Evolutionary conservation across 2,329 filamentous ascomycete species (phyloP), one percentile per base, ranked within the genome.

Genomic region (Dactylellina leptospora): DNA sequence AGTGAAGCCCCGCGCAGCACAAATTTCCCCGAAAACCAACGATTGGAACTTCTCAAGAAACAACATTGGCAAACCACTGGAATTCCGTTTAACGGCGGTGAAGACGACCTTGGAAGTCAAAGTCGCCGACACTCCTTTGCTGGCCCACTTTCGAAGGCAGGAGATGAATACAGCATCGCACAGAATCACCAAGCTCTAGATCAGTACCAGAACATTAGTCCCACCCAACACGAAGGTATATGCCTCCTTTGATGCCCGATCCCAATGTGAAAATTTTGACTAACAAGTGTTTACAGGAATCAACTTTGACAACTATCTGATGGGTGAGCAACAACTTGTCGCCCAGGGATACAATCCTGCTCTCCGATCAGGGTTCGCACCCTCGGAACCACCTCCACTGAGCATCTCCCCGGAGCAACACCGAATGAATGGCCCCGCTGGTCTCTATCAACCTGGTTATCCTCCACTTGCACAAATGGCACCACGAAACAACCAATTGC

Each of bases 81-180:
- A 10, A 64, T 75, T n/a, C 62, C 73, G 1, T 90, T 90, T 77
- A 84, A 85, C 45, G n/a, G n/a, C n/a, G 75, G 85, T 22, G 83
- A 82, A 2, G 88, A 72, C n/a, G 69, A 73, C 40, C 61, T 90
- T 72, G 82, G 87, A 27, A 86, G 88, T 10, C 89, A 92, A 76
- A 92, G 90, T 76, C 85, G 91, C 69, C 87, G 91, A 25, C 91
- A 93, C 79, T 93, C 91, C 1, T 91, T 95, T 77, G 91, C 87
- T 55, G 88, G 74, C 1, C 75, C 75, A 28, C 72, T 76, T 36
- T 64, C 75, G 1, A 75, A 77, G 25, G 53, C 64, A 11, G 75
- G 74, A 25, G 74, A 74, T 22, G 75, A 77, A 88, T 76, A 84
- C 88, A 76, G 86, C 85, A 25, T 82, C 2, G 18, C 36, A 16